A percentile compares a stretch with the other conserved stretches of the same genome.
These are phyloP conservation scores for Gnomoniopsis smithogilvyi DNA, from an alignment of 2,329 filamentous ascomycete species.

Conservation along the genomic window DNA sequence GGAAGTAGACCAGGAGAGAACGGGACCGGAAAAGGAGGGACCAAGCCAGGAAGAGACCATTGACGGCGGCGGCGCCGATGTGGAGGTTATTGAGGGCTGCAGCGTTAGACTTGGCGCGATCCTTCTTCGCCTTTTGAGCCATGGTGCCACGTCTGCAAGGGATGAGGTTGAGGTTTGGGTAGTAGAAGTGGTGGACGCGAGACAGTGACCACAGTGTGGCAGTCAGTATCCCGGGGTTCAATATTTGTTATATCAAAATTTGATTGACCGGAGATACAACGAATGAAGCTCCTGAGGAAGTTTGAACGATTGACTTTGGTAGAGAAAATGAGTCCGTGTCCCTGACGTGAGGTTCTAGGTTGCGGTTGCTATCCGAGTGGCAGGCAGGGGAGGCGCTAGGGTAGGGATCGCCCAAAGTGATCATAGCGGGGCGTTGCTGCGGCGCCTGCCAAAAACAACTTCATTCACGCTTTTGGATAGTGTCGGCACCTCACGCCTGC, in stretches of 20 bases:
- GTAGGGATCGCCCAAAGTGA: too few species aligned
- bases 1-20: conserved; percentile 63
- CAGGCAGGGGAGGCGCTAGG: too few species aligned
- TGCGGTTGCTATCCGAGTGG: too few species aligned
- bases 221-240: not conserved
- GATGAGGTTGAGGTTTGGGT: not conserved
- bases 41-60: conserved; percentile 70
- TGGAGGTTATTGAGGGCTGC: conserved; percentile 78
- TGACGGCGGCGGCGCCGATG: conserved; percentile 67
- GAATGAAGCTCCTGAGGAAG: too few species aligned
- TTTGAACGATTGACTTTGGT: too few species aligned
- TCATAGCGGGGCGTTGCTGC: too few species aligned
- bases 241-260: not conserved
- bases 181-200: not conserved
- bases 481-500: not conserved
- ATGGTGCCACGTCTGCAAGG: conserved; percentile 31
- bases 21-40: conserved; percentile 65
- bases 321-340: too few species aligned
- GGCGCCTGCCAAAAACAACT: not conserved
- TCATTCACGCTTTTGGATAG: not conserved
- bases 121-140: conserved; percentile 63
- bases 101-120: conserved; percentile 73
- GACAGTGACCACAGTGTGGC: not conserved
- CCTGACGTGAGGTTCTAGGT: too few species aligned
- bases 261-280: too few species aligned